phyloP scores from a whole-genome alignment of 768 basidiomycete genomes.

The Lepiota brunneoincarnata region DNA sequence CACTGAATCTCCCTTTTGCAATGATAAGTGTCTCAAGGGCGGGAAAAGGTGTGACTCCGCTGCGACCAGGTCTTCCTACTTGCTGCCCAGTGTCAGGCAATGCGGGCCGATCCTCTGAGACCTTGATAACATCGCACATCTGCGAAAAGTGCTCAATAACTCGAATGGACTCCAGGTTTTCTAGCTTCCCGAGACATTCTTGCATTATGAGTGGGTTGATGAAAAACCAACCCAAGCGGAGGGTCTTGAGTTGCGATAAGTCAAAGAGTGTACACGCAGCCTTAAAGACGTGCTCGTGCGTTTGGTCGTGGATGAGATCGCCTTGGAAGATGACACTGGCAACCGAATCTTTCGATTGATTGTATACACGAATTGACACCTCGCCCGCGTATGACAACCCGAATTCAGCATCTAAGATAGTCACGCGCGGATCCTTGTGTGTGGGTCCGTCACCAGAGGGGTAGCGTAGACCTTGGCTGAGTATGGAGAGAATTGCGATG shows the following conservation, averaged over 20 bases:
- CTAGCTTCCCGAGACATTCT: background rate
- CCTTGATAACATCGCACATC: background rate
- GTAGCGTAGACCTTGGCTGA: background rate
- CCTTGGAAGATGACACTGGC: background rate
- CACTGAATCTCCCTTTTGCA: background rate
- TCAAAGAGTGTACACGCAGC: background rate
- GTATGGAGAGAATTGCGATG: background rate
- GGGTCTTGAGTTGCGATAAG: background rate
- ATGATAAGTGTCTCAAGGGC: constrained; percentile 1
- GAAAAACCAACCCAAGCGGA: background rate
- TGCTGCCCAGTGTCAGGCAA: background rate
- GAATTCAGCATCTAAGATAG: background rate
- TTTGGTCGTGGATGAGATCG: no score
- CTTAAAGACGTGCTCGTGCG: background rate
- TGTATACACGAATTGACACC: background rate
- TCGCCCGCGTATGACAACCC: no score
- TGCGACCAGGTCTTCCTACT: background rate
- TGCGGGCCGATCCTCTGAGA: no score
- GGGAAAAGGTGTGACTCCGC: constrained; percentile 1
- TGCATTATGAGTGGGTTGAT: background rate
- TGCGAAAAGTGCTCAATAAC: background rate
- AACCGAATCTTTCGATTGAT: background rate
- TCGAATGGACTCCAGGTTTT: background rate
- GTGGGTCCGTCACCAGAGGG: background rate
- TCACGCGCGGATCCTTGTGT: background rate